These are phyloP conservation scores for Kazachstania taianensis DNA, from an alignment of 805 yeast genomes.

Conservation along the genomic window DNA sequence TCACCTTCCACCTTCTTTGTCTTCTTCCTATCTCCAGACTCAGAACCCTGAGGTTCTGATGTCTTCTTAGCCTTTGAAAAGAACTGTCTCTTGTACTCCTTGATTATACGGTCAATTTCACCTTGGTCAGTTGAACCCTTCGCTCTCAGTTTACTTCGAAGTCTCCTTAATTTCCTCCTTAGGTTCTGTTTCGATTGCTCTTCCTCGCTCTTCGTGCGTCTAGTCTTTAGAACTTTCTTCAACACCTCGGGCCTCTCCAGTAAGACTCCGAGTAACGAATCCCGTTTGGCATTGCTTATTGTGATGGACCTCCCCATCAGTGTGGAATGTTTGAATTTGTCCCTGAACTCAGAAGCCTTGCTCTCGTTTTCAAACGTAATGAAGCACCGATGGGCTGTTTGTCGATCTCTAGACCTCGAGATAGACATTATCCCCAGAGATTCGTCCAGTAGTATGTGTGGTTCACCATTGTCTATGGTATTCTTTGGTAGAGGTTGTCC, in stretches of 20 bases:
- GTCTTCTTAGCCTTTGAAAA: too few species aligned
- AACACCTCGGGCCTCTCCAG: slow-evolving; percentile 4
- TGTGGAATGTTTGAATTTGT: slow-evolving; percentile 7
- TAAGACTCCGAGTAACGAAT: slow-evolving; percentile 16
- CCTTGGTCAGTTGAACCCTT: slow-evolving; percentile 12
- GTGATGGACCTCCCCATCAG: slow-evolving; percentile 14
- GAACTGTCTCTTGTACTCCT: slow-evolving; percentile 1
- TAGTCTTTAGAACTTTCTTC: slow-evolving; percentile 8
- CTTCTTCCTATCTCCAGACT: slow-evolving; percentile 2
- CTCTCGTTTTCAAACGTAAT: slow-evolving; percentile 15
- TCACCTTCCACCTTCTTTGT: too few species aligned
- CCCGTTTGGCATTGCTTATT: slow-evolving; percentile 16
- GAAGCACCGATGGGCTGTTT: slow-evolving; percentile 15
- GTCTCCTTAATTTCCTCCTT: slow-evolving; percentile 19
- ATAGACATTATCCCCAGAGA: slow-evolving; percentile 8
- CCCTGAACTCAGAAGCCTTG: slow-evolving; percentile 12
- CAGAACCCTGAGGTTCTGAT: too few species aligned
- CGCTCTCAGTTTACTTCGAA: slow-evolving; percentile 15
- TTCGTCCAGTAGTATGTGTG: background rate
- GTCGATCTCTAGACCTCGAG: slow-evolving; percentile 1
- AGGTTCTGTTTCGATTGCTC: slow-evolving; percentile 3
- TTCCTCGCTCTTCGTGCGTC: slow-evolving; percentile 5
- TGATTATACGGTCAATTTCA: slow-evolving; percentile 8
- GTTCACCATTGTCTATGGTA: slow-evolving; percentile 4
- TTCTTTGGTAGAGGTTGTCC: slow-evolving; percentile 9